phyloP scores from a whole-genome alignment of 2,329 filamentous ascomycete species.

The Elsinoe fawcettii region DNA sequence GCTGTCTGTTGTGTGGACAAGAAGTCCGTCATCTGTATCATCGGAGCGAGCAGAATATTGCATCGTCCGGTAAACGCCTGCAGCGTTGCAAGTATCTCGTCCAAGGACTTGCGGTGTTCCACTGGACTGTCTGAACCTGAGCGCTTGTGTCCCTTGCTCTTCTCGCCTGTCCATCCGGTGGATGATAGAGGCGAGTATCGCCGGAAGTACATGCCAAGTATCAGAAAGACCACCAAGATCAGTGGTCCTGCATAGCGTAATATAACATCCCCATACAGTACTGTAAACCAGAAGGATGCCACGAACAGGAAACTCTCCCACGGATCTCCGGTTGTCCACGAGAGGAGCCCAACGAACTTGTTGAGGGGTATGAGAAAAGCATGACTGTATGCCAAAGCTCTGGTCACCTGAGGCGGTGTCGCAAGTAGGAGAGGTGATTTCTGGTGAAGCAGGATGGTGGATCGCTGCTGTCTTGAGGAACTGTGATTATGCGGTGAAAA shows the following conservation, averaged over 20 bases:
- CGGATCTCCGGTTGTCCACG: constrained; percentile 87
- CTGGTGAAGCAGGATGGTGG: constrained; percentile 90
- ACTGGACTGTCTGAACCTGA: constrained; percentile 49
- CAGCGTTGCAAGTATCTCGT: constrained; percentile 92
- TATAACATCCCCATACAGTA: constrained; percentile 79
- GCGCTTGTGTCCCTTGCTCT: constrained; percentile 45
- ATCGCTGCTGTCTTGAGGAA: constrained; percentile 66
- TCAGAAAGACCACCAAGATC: constrained; percentile 68
- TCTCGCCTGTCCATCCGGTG: constrained; percentile 65
- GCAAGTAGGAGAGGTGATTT: constrained; percentile 89
- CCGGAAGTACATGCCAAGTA: constrained; percentile 85
- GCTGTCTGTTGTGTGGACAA: constrained; percentile 75
- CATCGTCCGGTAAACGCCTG: constrained; percentile 85
- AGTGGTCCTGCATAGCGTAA: constrained; percentile 76
- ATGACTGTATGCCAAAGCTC: constrained; percentile 90
- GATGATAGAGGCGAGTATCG: constrained; percentile 86
- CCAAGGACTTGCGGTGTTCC: constrained; percentile 78
- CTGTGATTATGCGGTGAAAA: constrained; percentile 78
- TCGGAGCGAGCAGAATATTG: constrained; percentile 83
- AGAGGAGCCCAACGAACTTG: constrained; percentile 72
- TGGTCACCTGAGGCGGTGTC: constrained; percentile 88
- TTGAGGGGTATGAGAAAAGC: constrained; percentile 88
- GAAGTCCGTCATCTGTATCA: constrained; percentile 85
- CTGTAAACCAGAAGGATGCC: constrained; percentile 73
- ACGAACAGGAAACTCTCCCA: constrained; percentile 96